Conservation (phyloP, 2,329 filamentous ascomycete species). For the Endoconidiophora laricicola region DNA sequence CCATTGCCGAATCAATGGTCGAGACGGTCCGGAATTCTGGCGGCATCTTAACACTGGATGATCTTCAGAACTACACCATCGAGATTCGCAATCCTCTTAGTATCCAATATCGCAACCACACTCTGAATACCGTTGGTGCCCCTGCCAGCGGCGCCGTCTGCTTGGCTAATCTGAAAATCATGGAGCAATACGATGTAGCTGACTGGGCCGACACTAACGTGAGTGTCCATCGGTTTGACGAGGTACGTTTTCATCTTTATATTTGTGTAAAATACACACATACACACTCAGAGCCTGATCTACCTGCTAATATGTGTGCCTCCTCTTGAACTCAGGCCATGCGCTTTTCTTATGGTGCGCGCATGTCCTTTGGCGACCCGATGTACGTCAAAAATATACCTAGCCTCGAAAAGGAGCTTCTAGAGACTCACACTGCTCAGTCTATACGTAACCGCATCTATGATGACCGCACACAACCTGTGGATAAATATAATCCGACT, state of each 20-base stretch:
- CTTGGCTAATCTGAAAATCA: constrained; percentile 61
- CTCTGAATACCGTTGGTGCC: constrained; percentile 51
- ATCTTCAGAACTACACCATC: constrained; percentile 59
- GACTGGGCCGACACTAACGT: constrained; percentile 41
- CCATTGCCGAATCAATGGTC: constrained; percentile 59
- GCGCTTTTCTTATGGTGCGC: constrained; percentile 70
- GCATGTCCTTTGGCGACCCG: constrained; percentile 71
- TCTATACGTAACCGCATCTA: constrained; percentile 50
- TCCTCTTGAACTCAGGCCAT: constrained; percentile 35
- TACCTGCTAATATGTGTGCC: neutral
- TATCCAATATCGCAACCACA: constrained; percentile 53
- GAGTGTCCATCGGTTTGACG: constrained; percentile 66
- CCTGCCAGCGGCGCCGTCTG: constrained; percentile 66
- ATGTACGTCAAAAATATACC: constrained; percentile 48
- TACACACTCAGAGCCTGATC: neutral
- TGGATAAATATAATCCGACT: constrained; percentile 56
- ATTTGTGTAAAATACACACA: too few species aligned
- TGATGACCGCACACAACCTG: constrained; percentile 53
- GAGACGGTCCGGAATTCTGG: constrained; percentile 48
- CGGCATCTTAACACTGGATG: constrained; percentile 72
- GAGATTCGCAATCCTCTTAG: constrained; percentile 45
- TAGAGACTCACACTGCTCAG: constrained; percentile 42
- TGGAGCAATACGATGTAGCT: constrained; percentile 54
- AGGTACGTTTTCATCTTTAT: constrained; percentile 22
- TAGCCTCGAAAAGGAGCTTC: constrained; percentile 42